Base-by-base conservation (phyloP, 139 green algal species). In the Chlamydomonas sp. region DNA sequence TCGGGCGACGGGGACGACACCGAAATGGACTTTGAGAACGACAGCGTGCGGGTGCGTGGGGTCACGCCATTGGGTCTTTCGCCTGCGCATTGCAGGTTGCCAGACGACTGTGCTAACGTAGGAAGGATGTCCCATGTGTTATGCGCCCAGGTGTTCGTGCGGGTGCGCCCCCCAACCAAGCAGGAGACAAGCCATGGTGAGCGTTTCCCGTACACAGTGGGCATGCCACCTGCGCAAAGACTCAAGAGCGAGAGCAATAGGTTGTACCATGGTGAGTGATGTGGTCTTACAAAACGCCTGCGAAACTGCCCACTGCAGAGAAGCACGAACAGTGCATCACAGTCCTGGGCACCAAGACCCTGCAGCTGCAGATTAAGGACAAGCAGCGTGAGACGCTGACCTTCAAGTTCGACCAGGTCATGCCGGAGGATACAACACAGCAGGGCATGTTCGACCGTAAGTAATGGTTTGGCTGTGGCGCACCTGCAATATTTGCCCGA, bases 381-480 rank as follows among this genome's bases (percentile, higher is more conserved):
- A 79, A 83, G 59, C 75, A 69, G 18, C 85, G 71, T 4, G 78
- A 92, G 14, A 58, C 88, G 16, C 81, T 83, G 64, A 58, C 18
- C 10, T 95, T 93, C 80, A 90, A 82, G 0, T 96, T 96, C 81
- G 94, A 96, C 78, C 88, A 93, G 63, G 92, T 96, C 2, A 87
- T 92, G 9, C 89, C 88, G 0, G 80, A 87, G 7, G 17, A 78
- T 10, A 93, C 80, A 49, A 85, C 71, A 0, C 95, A 97, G 92
- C 69, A 89, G 20, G 89, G 94, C 69, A 83, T 97, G 6, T 97
- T 96, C 78, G 87, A 92, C 78, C 88, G 91, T 95, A 81, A 82
- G 86, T 61, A 71, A 49, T 49, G 31, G 31, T 49, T 49, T 49
- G 31, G 31, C 31, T 8, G 63, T 69, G 68, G 79, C 31, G 61